Evolutionary conservation across 2,329 filamentous ascomycete species (phyloP).

Genomic region (Hymenoscyphus occultus): DNA sequence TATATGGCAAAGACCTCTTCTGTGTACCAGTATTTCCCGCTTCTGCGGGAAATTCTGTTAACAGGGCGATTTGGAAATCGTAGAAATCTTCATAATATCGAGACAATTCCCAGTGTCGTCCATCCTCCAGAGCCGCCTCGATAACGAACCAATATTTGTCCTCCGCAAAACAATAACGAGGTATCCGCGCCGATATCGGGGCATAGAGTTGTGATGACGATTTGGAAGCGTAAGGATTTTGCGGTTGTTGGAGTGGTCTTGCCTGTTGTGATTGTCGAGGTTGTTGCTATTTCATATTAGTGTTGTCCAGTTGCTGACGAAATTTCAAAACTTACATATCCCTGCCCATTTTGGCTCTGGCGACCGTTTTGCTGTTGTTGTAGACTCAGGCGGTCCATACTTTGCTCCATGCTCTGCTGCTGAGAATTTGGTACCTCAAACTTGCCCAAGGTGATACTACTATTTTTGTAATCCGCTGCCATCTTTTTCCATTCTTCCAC

Average conservation of each 20-base stretch:
- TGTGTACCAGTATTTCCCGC: conserved; percentile 80
- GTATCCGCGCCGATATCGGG: conserved; percentile 80
- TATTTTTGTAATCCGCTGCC: conserved; percentile 98
- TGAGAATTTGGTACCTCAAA: conserved; percentile 60
- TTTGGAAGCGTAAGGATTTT: conserved; percentile 40
- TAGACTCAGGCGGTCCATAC: conserved; percentile 78
- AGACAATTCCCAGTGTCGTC: conserved; percentile 86
- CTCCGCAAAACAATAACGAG: conserved; percentile 91
- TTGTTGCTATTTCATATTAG: conserved; percentile 20
- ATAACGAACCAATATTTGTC: conserved; percentile 99
- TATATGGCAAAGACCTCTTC: conserved; percentile 85
- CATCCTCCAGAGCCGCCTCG: conserved; percentile 85
- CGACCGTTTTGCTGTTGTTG: conserved; percentile 54
- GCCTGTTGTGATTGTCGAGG: conserved; percentile 31
- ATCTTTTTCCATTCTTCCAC: conserved; percentile 99
- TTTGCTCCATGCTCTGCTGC: conserved; percentile 61
- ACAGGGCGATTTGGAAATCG: conserved; percentile 93
- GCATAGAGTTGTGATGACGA: conserved; percentile 60
- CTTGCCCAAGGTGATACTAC: conserved; percentile 92
- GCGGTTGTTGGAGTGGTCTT: conserved; percentile 25
- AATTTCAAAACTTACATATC: conserved; percentile 42
- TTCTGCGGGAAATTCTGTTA: conserved; percentile 88
- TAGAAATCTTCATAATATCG: conserved; percentile 99
- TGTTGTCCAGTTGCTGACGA: not conserved
- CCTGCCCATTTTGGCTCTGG: conserved; percentile 47